phyloP scores from a whole-genome alignment of 306 rosid genomes.

The Cicer arietinum region DNA sequence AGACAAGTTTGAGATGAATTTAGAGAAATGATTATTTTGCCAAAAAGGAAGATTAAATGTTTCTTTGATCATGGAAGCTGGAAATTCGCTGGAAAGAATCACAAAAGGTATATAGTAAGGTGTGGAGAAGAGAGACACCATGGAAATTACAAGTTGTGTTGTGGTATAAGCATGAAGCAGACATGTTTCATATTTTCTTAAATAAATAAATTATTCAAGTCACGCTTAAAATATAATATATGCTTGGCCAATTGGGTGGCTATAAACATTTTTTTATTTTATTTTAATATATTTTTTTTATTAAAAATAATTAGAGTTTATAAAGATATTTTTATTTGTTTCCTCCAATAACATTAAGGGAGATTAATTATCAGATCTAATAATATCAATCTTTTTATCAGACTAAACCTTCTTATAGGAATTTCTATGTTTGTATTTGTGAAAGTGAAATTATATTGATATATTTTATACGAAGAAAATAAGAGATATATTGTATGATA shows the following conservation, averaged over 20 bases:
- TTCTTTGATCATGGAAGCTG: constrained; percentile 36
- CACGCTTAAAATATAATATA: background rate
- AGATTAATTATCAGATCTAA: too few species aligned
- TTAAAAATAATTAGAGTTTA: too few species aligned
- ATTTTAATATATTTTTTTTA: background rate
- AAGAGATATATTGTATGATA: too few species aligned
- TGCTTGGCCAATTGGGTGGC: constrained; percentile 14
- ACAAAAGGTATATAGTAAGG: constrained; percentile 40
- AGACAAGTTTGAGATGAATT: background rate
- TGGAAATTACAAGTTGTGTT: constrained; percentile 41
- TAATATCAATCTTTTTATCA: too few species aligned
- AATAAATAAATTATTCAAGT: constrained; percentile 32
- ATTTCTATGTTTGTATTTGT: too few species aligned
- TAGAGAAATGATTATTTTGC: background rate
- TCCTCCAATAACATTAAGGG: too few species aligned
- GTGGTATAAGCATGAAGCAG: constrained; percentile 44
- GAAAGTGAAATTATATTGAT: too few species aligned
- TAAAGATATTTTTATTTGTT: too few species aligned
- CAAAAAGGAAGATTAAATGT: background rate
- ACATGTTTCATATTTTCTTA: constrained; percentile 44
- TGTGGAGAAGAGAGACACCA: constrained; percentile 46
- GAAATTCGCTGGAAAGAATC: constrained; percentile 24
- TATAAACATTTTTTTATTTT: constrained; percentile 7
- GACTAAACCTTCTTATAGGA: too few species aligned
- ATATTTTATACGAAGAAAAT: too few species aligned